Percentiles rank a stretch among this genome's conserved stretches.
These are phyloP conservation scores for Ganoderma lingzhi DNA, from an alignment of 1,284 basidiomycete genomes.

Conservation along the genomic window DNA sequence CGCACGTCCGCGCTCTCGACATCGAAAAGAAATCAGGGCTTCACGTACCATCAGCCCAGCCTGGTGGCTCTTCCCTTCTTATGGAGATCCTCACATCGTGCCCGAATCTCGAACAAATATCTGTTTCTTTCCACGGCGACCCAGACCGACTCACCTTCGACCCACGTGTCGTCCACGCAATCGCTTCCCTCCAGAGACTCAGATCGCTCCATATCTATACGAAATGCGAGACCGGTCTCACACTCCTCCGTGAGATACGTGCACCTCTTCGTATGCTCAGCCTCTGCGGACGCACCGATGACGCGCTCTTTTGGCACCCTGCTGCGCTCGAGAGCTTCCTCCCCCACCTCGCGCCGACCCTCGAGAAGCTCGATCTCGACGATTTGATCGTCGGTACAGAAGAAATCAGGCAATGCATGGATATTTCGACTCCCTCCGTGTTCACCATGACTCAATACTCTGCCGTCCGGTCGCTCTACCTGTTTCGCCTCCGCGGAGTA, in stretches of 20 bases:
- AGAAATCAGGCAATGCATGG: too few relatives aligned
- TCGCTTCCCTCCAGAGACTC: not conserved
- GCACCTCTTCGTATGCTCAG: not conserved
- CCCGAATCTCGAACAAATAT: not conserved
- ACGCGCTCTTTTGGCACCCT: not conserved
- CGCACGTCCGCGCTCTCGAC: not conserved
- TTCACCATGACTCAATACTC: not conserved
- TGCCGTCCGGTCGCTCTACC: not conserved
- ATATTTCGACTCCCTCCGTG: not conserved
- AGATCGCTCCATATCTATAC: not conserved
- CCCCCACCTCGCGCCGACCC: not conserved
- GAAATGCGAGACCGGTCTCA: too few relatives aligned
- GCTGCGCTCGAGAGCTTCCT: not conserved
- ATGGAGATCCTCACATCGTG: not conserved
- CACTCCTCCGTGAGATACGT: not conserved
- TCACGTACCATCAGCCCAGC: not conserved
- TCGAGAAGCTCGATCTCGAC: not conserved
- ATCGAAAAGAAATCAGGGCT: not conserved
- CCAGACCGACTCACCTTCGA: not conserved
- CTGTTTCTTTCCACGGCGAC: not conserved
- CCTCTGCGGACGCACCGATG: not conserved
- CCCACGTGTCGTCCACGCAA: not conserved
- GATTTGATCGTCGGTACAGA: not conserved
- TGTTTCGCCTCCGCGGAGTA: not conserved
- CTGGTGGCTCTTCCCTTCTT: not conserved